These are phyloP conservation scores for Leccinum subgranulosum DNA, from an alignment of 768 basidiomycete genomes.

Conservation along the genomic window DNA sequence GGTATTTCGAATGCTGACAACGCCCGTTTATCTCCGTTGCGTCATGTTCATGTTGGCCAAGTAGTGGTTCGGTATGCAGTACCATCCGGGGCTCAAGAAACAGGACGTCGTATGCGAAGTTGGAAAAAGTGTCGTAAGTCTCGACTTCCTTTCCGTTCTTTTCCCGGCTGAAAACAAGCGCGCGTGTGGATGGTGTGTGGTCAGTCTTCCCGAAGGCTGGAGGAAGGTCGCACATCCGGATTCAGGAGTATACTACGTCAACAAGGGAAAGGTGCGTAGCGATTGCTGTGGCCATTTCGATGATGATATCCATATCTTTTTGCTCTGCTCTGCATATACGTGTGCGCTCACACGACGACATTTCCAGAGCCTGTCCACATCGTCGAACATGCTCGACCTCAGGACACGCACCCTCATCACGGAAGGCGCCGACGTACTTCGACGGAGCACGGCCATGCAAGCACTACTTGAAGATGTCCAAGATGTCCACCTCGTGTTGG, in stretches of 20 bases:
- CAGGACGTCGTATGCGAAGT: background rate
- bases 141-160: slow-evolving; percentile 1
- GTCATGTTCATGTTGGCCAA: background rate
- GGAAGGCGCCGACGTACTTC: slow-evolving; percentile 12
- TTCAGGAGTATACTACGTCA: slow-evolving; percentile 30
- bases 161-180: background rate
- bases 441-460: slow-evolving; percentile 1
- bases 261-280: slow-evolving; percentile 30
- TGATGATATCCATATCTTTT: background rate
- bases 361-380: slow-evolving; percentile 12
- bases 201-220: slow-evolving; percentile 26
- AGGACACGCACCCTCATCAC: slow-evolving; percentile 4
- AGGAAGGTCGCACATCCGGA: slow-evolving; percentile 30
- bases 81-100: background rate
- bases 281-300: background rate
- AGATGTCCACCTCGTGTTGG: slow-evolving; percentile 18
- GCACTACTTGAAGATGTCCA: slow-evolving; percentile 8
- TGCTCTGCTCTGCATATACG: background rate
- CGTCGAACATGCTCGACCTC: slow-evolving; percentile 8
- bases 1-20: background rate
- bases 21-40: background rate
- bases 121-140: background rate
- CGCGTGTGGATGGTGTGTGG: background rate
- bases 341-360: background rate
- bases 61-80: background rate